Percentiles rank a stretch among this genome's conserved stretches.
Conservation (phyloP, 257 asterid genomes). For the Vinca minor region DNA sequence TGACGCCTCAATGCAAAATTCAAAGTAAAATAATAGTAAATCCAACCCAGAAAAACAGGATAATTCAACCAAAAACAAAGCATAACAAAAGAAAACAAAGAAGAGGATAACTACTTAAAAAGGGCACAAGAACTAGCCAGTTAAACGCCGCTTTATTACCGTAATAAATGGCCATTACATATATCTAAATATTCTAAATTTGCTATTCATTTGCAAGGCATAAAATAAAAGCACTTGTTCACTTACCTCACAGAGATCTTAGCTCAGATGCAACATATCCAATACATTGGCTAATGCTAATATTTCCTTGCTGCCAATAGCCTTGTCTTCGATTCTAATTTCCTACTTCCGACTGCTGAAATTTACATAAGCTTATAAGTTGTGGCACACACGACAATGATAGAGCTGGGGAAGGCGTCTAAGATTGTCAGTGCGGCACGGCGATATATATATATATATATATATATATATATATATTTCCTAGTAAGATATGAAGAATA, state of each 20-base stretch:
- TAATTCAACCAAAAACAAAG: not conserved
- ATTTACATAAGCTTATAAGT: constrained; percentile 20
- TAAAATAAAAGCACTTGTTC: too few relatives aligned
- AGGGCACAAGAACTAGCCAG: too few relatives aligned
- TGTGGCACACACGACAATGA: constrained; percentile 5
- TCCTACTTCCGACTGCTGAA: constrained; percentile 29
- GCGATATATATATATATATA: too few relatives aligned
- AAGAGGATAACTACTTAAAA: too few relatives aligned
- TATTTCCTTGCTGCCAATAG: constrained; percentile 10
- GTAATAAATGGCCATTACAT: constrained; percentile 1
- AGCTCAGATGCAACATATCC: constrained; percentile 19
- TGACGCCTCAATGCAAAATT: not conserved
- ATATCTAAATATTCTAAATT: too few relatives aligned
- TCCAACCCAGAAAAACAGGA: too few relatives aligned
- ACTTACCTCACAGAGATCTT: constrained; percentile 19
- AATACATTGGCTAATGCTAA: constrained; percentile 6
- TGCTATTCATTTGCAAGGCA: too few relatives aligned
- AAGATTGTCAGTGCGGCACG: constrained; percentile 14
- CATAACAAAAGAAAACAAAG: too few relatives aligned
- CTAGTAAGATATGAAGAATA: constrained; percentile 11
- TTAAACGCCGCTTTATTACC: not conserved
- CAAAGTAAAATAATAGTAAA: not conserved
- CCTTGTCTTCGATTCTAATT: constrained; percentile 17
- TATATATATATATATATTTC: constrained; percentile 1
- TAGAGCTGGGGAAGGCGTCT: constrained; percentile 2